Evolutionary conservation across 2,329 filamentous ascomycete species (phyloP).

Genomic region (Teratosphaeria viscida): DNA sequence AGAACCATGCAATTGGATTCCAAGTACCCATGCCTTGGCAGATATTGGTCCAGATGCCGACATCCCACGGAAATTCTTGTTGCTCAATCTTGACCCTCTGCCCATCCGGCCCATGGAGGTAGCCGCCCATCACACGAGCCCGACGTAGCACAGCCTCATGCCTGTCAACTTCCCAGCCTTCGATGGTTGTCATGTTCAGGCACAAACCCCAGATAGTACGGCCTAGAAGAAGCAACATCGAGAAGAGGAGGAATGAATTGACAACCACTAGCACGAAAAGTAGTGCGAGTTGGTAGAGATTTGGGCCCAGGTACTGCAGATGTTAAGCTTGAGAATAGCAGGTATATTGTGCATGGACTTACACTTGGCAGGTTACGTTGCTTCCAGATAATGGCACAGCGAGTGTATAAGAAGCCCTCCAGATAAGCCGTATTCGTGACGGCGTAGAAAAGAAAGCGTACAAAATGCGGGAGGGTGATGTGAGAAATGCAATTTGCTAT

Average conservation of each 20-base stretch:
- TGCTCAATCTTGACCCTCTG: conserved; percentile 44
- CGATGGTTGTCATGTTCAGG: conserved; percentile 70
- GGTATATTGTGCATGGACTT: conserved; percentile 18
- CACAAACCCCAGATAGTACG: conserved; percentile 51
- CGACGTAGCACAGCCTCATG: conserved; percentile 37
- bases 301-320: conserved; percentile 57
- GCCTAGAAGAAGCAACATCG: conserved; percentile 54
- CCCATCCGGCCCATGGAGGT: conserved; percentile 46
- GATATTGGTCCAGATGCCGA: conserved; percentile 65
- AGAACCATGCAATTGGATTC: conserved; percentile 58
- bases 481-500: conserved; percentile 65
- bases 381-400: conserved; percentile 51
- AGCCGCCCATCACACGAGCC: conserved; percentile 44
- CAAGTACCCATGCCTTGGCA: conserved; percentile 62
- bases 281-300: conserved; percentile 46
- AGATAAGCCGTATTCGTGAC: conserved; percentile 54
- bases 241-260: conserved; percentile 50
- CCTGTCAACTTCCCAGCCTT: conserved; percentile 56
- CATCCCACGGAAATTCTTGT: conserved; percentile 73
- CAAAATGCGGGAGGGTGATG: conserved; percentile 70
- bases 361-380: conserved; percentile 57
- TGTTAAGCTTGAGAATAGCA: not conserved
- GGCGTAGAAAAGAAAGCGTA: conserved; percentile 65
- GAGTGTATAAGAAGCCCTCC: conserved; percentile 48
- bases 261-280: conserved; percentile 51